These are phyloP conservation scores for Stentor coeruleus DNA, from an alignment of 73 alveolate genomes.

Conservation along the genomic window DNA sequence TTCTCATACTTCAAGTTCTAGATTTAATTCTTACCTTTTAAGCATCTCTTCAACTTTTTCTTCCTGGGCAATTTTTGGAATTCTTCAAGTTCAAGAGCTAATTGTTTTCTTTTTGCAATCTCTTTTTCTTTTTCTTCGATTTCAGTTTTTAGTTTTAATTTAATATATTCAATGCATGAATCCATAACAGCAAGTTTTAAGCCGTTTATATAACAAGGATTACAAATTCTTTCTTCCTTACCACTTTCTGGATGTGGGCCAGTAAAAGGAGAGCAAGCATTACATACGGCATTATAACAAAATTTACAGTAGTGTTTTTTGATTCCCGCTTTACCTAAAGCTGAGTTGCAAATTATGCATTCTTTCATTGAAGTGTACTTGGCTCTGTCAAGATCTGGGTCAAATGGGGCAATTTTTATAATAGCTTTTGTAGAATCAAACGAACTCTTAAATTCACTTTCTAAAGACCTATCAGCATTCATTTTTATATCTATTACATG, in stretches of 20 bases:
- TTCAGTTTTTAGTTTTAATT: neutral
- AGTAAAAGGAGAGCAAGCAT: neutral
- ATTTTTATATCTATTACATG: no score
- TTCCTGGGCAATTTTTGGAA: no score
- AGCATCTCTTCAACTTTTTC: no score
- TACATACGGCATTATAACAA: neutral
- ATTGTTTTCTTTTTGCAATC: neutral
- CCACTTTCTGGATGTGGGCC: neutral
- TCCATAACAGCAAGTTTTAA: neutral
- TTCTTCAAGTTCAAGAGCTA: no score
- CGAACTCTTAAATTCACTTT: no score
- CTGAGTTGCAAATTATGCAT: neutral
- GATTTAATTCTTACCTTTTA: no score
- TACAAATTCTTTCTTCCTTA: neutral
- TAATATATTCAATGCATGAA: neutral
- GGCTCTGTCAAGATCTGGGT: no score
- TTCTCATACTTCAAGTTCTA: no score
- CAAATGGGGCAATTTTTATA: no score
- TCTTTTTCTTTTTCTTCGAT: neutral
- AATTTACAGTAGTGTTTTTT: neutral
- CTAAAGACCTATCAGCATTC: no score
- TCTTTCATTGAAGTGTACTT: neutral
- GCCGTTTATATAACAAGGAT: neutral
- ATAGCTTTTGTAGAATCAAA: no score
- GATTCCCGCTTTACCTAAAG: neutral